Base-by-base conservation (phyloP, 768 basidiomycete species). In the Leccinum aurantiacum region DNA sequence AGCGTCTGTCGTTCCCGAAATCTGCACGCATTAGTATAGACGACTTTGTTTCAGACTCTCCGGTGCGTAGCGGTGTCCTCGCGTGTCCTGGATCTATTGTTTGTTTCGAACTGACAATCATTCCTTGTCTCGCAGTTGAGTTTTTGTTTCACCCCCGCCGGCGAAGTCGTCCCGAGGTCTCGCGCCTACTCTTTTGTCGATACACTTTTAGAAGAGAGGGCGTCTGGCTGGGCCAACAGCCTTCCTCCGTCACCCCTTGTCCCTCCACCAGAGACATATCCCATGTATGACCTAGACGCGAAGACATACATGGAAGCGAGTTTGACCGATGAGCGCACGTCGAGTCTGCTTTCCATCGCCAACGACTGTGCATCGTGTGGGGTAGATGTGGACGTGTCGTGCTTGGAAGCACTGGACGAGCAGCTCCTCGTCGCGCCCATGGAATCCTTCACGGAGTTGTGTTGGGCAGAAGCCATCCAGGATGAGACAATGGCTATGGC, bases 391-490 rank as follows among this genome's bases (percentile, higher is more conserved):
- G 76, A 80, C 63, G 59, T 66, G 1, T 67, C 72, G 2, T 78
- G 77, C 51, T 62, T 80, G 22, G 66, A 74, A 31, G 63, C 64
- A 9, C 67, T 80, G 7, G 79, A 80, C 62, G 73, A 78, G 53
- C 71, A 77, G 38, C 76, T 80, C 4, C 69, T 80, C 1, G 59
- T 68, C 38, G 68, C 72, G n/a, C 79, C 79, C 25, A 52, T 70
- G 38, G 74, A 74, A 17, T 74, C 72, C 14, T 80, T 80, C 60
- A 71, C 70, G 8, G 80, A 79, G 15, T 52, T 74, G 10, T 80
- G 79, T 52, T 80, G 80, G 75, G 65, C 67, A 2, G 57, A 64
- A 22, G 76, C 77, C 27, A 70, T 80, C 24, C 37, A 63, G 4
- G 75, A 75, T 1, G 70, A 75, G 44, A 46, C 44, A 22, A 13